Evolutionary conservation across 108 stramenopile genomes (phyloP).

Genomic region (Cylindrotheca fusiformis): DNA sequence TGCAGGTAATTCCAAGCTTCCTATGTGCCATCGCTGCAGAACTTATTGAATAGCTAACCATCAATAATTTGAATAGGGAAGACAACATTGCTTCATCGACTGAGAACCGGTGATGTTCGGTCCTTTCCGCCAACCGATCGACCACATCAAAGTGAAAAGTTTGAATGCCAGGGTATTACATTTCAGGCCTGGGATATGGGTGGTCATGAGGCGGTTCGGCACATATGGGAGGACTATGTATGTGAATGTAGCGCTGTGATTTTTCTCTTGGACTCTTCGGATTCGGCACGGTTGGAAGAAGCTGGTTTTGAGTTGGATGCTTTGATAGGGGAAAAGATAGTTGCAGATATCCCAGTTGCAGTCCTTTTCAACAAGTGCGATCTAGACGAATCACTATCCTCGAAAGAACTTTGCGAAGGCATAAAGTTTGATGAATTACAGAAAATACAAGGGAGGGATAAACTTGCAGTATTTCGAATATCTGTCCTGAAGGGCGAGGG

Average conservation of each 20-base stretch:
- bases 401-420: constrained; percentile 32
- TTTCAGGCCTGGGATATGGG: constrained; percentile 71
- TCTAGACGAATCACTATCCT: constrained; percentile 32
- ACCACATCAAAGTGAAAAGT: constrained; percentile 36
- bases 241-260: constrained; percentile 46
- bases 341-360: constrained; percentile 44
- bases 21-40: no score
- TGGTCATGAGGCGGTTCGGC: constrained; percentile 66
- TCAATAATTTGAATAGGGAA: no score
- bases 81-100: constrained; percentile 76
- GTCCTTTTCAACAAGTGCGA: constrained; percentile 68
- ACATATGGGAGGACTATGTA: constrained; percentile 63
- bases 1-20: no score
- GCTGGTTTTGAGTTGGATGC: constrained; percentile 58
- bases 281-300: constrained; percentile 54
- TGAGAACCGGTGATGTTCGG: constrained; percentile 43
- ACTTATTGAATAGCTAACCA: no score
- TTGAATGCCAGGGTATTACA: constrained; percentile 33
- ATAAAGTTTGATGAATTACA: constrained; percentile 38
- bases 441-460: constrained; percentile 30
- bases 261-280: constrained; percentile 56
- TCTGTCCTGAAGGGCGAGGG: constrained; percentile 57
- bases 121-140: constrained; percentile 67
- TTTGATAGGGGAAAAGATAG: constrained; percentile 37
- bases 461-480: constrained; percentile 58